Conservation (phyloP, 306 rosid genomes). For the Sindora glabra region DNA sequence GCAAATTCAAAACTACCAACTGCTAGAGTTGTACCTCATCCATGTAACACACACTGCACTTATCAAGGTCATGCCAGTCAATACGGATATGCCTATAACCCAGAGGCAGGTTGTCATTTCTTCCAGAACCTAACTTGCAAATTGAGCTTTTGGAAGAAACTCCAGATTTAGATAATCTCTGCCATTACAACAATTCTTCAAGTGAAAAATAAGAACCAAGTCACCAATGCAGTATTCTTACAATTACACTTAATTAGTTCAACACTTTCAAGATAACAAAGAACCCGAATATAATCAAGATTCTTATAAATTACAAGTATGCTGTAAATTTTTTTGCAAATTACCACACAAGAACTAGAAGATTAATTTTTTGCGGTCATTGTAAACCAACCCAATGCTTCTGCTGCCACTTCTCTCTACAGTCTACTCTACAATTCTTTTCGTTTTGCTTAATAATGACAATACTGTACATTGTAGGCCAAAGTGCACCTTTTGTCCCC, state of each 20-base stretch:
- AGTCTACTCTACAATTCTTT: no score
- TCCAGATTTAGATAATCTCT: constrained; percentile 67
- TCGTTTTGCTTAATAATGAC: no score
- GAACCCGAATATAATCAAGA: no score
- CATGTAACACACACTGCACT: constrained; percentile 98
- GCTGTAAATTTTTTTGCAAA: no score
- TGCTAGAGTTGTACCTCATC: constrained; percentile 80
- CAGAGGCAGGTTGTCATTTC: constrained; percentile 45
- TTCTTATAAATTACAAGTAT: no score
- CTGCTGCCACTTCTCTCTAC: no score
- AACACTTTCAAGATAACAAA: background rate
- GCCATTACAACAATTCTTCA: constrained; percentile 22
- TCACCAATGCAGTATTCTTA: background rate
- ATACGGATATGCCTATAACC: constrained; percentile 98
- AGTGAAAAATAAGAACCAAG: no score
- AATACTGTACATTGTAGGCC: no score
- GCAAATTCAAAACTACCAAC: background rate
- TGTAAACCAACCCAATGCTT: no score
- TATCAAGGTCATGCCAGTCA: constrained; percentile 98
- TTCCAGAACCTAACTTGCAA: constrained; percentile 58
- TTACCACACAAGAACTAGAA: no score
- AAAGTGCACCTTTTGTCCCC: no score
- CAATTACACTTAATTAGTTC: constrained; percentile 4
- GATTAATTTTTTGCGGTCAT: no score
- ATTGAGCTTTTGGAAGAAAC: constrained; percentile 42